Percentiles rank a stretch among this genome's conserved stretches.
Conservation (phyloP, 805 yeast species). For the Priceomyces haplophilus region DNA sequence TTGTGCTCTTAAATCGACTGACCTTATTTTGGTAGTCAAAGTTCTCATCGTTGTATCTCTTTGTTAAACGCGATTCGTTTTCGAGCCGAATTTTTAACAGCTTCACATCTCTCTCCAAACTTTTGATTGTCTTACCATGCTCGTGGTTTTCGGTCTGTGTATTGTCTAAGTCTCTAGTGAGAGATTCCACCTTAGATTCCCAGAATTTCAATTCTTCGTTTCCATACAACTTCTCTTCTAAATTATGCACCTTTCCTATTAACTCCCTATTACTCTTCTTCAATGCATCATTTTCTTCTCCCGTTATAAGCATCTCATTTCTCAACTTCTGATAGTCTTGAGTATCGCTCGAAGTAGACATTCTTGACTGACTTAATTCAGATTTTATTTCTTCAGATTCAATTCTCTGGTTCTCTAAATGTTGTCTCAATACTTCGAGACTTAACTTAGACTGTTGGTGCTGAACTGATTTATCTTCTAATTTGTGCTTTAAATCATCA, state of each 20-base stretch:
- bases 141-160: constrained; percentile 50
- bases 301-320: constrained; percentile 52
- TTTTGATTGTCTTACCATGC: constrained; percentile 48
- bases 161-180: constrained; percentile 49
- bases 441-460: constrained; percentile 28
- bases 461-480: constrained; percentile 23
- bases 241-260: constrained; percentile 39
- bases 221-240: constrained; percentile 48
- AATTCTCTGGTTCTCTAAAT: constrained; percentile 29
- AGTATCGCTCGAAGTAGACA: constrained; percentile 25
- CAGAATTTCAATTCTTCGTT: constrained; percentile 59
- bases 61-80: constrained; percentile 48
- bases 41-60: constrained; percentile 58
- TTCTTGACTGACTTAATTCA: constrained; percentile 34
- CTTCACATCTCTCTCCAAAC: constrained; percentile 50
- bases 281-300: constrained; percentile 66
- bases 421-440: constrained; percentile 30
- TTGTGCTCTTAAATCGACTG: constrained; percentile 34
- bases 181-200: constrained; percentile 51
- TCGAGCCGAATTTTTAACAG: constrained; percentile 52
- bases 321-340: constrained; percentile 37
- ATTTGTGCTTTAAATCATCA: constrained; percentile 20
- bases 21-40: constrained; percentile 52
- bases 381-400: constrained; percentile 31
- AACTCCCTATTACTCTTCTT: constrained; percentile 54